A percentile compares a stretch with the other conserved stretches of the same genome.
Evolutionary conservation across 805 yeast genomes (phyloP).

Genomic region (Wickerhamiella musiphila): DNA sequence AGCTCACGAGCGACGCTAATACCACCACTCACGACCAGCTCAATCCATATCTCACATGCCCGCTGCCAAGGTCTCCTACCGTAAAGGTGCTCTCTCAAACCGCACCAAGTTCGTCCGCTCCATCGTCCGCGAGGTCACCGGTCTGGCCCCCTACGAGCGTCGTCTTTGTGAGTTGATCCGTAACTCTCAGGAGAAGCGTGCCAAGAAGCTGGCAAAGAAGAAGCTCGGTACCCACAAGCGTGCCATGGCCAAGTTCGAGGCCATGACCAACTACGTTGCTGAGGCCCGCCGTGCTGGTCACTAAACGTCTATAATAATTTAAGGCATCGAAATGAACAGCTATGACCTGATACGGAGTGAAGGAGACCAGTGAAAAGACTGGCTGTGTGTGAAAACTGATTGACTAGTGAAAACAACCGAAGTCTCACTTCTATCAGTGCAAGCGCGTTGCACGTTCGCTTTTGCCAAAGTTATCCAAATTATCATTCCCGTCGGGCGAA

Average conservation of each 20-base stretch:
- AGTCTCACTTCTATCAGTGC: too few species aligned
- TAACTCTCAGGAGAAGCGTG: constrained; percentile 99
- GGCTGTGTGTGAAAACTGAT: too few species aligned
- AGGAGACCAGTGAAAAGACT: too few species aligned
- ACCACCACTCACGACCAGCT: constrained; percentile 25
- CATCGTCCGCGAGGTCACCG: constrained; percentile 91
- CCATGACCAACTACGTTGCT: constrained; percentile 88
- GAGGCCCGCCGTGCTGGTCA: constrained; percentile 53
- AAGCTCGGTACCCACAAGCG: constrained; percentile 97
- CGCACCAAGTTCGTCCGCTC: constrained; percentile 92
- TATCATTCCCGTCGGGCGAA: too few species aligned
- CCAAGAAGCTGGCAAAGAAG: constrained; percentile 99
- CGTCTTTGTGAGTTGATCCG: constrained; percentile 98
- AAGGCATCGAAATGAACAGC: constrained; percentile 1
- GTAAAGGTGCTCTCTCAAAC: constrained; percentile 93
- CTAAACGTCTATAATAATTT: constrained; percentile 9
- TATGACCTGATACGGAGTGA: too few species aligned
- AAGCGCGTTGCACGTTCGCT: too few species aligned
- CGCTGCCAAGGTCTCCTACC: constrained; percentile 80
- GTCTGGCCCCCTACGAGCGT: constrained; percentile 99
- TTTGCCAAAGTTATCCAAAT: too few species aligned
- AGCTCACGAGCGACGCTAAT: constrained; percentile 1
- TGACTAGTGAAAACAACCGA: too few species aligned
- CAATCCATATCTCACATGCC: constrained; percentile 68
- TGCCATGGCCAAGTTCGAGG: constrained; percentile 99